Percentiles rank a stretch among this genome's conserved stretches.
These are phyloP conservation scores for Russula vinacea DNA, from an alignment of 768 basidiomycete genomes.

Conservation along the genomic window DNA sequence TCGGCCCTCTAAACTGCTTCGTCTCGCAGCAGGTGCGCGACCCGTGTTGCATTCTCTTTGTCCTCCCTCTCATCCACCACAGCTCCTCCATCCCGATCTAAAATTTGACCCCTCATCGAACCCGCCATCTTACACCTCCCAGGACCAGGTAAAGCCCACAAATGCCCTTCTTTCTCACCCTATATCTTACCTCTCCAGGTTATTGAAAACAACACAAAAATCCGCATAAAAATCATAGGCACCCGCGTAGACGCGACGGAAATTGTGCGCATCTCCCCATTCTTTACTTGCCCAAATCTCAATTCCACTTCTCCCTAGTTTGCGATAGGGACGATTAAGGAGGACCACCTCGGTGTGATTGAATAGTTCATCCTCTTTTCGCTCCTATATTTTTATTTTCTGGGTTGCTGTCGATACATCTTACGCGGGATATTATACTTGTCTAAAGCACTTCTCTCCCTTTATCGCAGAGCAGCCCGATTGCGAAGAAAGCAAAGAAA, in stretches of 20 bases:
- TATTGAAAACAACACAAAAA: conserved; percentile 89
- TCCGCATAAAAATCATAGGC: conserved; percentile 96
- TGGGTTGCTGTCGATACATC: conserved; percentile 9
- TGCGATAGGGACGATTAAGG: conserved; percentile 97
- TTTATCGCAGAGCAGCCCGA: conserved; percentile 4
- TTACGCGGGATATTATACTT: too few species aligned
- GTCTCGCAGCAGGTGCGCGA: conserved; percentile 86
- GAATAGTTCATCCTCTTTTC: conserved; percentile 44
- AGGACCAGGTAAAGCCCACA: conserved; percentile 63
- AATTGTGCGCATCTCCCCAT: conserved; percentile 59
- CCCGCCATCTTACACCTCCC: conserved; percentile 93
- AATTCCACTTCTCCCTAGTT: conserved; percentile 51
- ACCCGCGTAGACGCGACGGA: conserved; percentile 97
- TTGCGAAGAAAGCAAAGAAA: background rate
- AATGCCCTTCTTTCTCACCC: too few species aligned
- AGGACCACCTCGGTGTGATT: conserved; percentile 94
- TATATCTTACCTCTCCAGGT: conserved; percentile 46
- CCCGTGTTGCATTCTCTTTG: background rate
- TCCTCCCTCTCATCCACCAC: background rate
- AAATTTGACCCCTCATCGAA: conserved; percentile 94
- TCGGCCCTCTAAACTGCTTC: conserved; percentile 91
- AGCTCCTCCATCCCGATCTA: conserved; percentile 95
- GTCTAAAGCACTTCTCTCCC: too few species aligned
- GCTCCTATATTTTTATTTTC: background rate
- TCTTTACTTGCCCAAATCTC: background rate